Conservation (phyloP, 495 filamentous ascomycete genomes). For the Achaetomiella virescens region DNA sequence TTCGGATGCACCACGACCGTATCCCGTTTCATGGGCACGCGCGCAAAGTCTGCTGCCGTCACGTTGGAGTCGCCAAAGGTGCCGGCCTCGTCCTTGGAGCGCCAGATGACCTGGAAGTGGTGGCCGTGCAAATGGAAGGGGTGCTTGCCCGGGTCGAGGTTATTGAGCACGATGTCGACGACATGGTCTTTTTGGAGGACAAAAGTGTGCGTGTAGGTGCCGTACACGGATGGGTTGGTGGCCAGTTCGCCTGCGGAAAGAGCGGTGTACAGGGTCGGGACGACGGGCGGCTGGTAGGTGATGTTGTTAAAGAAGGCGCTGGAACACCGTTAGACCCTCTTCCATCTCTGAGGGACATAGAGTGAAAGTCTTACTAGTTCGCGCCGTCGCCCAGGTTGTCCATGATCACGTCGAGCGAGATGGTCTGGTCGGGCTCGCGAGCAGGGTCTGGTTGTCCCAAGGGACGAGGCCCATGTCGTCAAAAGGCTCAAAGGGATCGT, state of each 20-base stretch:
- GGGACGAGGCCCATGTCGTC: slow-evolving; percentile 71
- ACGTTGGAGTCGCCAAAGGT: slow-evolving; percentile 39
- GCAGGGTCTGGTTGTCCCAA: slow-evolving; percentile 51
- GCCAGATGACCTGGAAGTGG: slow-evolving; percentile 59
- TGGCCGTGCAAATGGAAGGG: slow-evolving; percentile 90
- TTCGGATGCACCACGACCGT: slow-evolving; percentile 49
- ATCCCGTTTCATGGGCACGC: slow-evolving; percentile 49
- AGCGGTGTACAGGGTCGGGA: slow-evolving; percentile 73
- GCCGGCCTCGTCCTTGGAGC: slow-evolving; percentile 40
- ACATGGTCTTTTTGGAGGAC: slow-evolving; percentile 61
- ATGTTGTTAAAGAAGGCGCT: slow-evolving; percentile 79
- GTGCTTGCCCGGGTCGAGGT: slow-evolving; percentile 63
- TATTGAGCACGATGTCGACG: slow-evolving; percentile 78
- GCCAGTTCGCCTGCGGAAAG: slow-evolving; percentile 58
- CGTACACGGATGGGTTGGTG: slow-evolving; percentile 63
- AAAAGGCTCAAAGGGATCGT: slow-evolving; percentile 50
- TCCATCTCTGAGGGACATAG: background rate
- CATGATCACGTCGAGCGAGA: slow-evolving; percentile 64
- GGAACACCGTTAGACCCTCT: background rate
- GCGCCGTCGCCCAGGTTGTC: slow-evolving; percentile 65
- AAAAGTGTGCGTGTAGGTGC: slow-evolving; percentile 61
- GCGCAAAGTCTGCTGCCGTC: slow-evolving; percentile 35
- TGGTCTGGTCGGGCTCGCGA: slow-evolving; percentile 51
- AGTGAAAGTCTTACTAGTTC: slow-evolving; percentile 42
- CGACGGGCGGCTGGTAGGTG: slow-evolving; percentile 66